Evolutionary conservation across 2,329 filamentous ascomycete genomes (phyloP).

Genomic region (Paraphoma chrysanthemicola): DNA sequence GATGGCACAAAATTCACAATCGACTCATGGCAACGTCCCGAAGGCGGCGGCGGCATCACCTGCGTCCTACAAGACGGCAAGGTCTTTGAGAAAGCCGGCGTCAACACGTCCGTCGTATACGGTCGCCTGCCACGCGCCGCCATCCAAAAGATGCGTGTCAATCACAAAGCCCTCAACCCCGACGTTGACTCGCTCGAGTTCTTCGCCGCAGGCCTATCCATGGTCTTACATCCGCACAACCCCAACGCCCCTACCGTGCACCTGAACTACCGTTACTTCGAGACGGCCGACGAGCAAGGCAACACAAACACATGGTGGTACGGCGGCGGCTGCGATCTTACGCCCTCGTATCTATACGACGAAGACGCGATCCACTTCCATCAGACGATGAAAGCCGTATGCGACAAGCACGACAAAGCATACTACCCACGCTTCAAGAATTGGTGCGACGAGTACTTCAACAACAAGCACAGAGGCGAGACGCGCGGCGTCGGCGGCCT

Average conservation of each 20-base stretch:
- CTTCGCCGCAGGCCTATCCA: constrained; percentile 90
- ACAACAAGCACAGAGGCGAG: constrained; percentile 89
- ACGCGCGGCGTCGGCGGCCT: constrained; percentile 90
- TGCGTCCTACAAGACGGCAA: constrained; percentile 96
- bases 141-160: constrained; percentile 82
- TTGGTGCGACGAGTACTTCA: constrained; percentile 99
- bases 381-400: constrained; percentile 87
- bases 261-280: constrained; percentile 98
- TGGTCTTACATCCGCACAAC: constrained; percentile 92
- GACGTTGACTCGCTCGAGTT: constrained; percentile 86
- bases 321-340: constrained; percentile 92
- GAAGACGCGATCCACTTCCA: constrained; percentile 98
- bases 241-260: constrained; percentile 98
- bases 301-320: constrained; percentile 95
- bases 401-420: constrained; percentile 87
- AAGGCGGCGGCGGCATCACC: constrained; percentile 91
- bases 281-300: constrained; percentile 86
- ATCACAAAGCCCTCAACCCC: constrained; percentile 88
- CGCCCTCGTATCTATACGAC: constrained; percentile 92
- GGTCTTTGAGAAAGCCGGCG: constrained; percentile 96
- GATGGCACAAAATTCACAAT: constrained; percentile 82
- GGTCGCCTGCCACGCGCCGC: constrained; percentile 85
- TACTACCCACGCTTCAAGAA: constrained; percentile 97
- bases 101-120: constrained; percentile 95
- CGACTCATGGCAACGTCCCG: constrained; percentile 86